Conservation (phyloP, 805 yeast genomes). For the Zygoascus flipseniorum region DNA sequence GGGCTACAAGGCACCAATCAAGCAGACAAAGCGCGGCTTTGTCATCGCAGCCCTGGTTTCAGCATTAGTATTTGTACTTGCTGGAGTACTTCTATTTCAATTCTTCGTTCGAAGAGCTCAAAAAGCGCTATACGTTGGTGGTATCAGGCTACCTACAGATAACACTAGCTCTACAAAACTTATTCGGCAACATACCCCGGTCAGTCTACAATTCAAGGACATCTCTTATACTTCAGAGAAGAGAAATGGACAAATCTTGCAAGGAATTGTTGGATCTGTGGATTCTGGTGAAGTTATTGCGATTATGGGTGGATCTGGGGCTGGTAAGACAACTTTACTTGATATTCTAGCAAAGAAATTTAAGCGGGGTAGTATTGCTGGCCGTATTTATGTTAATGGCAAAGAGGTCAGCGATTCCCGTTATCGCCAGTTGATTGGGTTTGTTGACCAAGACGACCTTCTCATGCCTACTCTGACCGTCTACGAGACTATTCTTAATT, state of each 20-base stretch:
- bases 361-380: slow-evolving; percentile 63
- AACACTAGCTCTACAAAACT: slow-evolving; percentile 39
- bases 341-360: slow-evolving; percentile 87
- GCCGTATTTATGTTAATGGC: slow-evolving; percentile 75
- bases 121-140: slow-evolving; percentile 13
- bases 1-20: slow-evolving; percentile 67
- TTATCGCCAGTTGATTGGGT: slow-evolving; percentile 69
- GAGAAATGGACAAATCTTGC: slow-evolving; percentile 39
- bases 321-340: slow-evolving; percentile 90
- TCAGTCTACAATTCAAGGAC: slow-evolving; percentile 67
- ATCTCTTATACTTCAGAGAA: slow-evolving; percentile 54
- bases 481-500: slow-evolving; percentile 86
- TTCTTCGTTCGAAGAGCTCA: slow-evolving; percentile 15
- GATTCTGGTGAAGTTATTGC: slow-evolving; percentile 87
- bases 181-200: slow-evolving; percentile 50
- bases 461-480: slow-evolving; percentile 89
- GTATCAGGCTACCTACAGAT: slow-evolving; percentile 26
- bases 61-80: slow-evolving; percentile 12
- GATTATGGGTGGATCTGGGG: slow-evolving; percentile 98
- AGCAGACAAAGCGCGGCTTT: slow-evolving; percentile 18
- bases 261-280: slow-evolving; percentile 62
- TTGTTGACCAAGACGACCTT: slow-evolving; percentile 93
- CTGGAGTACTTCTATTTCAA: slow-evolving; percentile 7
- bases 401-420: slow-evolving; percentile 30
- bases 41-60: slow-evolving; percentile 20